phyloP scores from a whole-genome alignment of 345 rosid species.

The Dipteronia sinensis region DNA sequence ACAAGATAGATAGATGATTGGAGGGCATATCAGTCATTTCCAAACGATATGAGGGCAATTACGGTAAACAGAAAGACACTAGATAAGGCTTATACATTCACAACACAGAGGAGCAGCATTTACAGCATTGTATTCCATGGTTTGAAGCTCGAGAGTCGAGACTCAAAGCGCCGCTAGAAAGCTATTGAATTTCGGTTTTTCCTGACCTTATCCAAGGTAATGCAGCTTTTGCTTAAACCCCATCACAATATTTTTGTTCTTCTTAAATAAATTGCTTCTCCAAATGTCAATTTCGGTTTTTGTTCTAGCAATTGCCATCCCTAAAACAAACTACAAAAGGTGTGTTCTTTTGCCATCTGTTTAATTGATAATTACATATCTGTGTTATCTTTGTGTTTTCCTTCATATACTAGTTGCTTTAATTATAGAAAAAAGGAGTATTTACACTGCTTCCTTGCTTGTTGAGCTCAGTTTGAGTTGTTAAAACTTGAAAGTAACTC shows the following conservation, averaged over 20 bases:
- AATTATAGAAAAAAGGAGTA: neutral
- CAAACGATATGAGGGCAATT: neutral
- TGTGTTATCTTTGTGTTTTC: neutral
- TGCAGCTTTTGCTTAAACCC: neutral
- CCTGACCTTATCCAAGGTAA: conserved; percentile 2
- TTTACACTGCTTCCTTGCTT: neutral
- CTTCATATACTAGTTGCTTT: neutral
- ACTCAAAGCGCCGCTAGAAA: neutral
- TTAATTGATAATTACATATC: neutral
- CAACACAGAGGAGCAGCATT: neutral
- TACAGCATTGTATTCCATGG: neutral
- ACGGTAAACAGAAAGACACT: neutral
- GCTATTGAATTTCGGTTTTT: neutral
- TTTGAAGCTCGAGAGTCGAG: conserved; percentile 3
- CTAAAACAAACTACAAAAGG: neutral
- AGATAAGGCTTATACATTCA: conserved; percentile 13
- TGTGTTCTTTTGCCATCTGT: neutral
- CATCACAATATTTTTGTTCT: neutral
- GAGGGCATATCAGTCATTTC: conserved; percentile 17
- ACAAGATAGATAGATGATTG: neutral
- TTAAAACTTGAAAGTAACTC: too few species aligned
- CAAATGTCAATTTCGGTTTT: neutral
- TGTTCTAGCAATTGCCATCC: neutral
- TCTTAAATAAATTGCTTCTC: neutral
- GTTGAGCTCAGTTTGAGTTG: neutral